Evolutionary conservation across 345 rosid genomes (phyloP).

Genomic region (Populus deltoides): DNA sequence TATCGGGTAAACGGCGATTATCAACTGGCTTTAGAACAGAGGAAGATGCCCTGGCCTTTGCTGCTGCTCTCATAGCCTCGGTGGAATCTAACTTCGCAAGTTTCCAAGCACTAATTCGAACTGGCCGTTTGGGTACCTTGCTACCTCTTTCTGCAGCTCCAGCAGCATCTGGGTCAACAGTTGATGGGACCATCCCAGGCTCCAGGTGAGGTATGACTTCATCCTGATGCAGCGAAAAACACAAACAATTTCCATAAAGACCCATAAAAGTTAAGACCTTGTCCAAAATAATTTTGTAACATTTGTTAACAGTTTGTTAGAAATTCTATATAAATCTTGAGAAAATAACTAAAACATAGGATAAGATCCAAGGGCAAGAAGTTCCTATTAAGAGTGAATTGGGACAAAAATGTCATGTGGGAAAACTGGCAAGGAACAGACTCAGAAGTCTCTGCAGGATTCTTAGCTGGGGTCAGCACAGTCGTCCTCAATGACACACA

Average conservation of each 20-base stretch:
- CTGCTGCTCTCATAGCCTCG: conserved; percentile 88
- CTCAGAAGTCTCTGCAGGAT: neutral
- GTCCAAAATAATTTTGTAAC: neutral
- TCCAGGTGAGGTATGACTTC: conserved; percentile 96
- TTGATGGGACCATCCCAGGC: conserved; percentile 94
- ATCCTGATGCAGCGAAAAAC: conserved; percentile 48
- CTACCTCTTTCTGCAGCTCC: conserved; percentile 62
- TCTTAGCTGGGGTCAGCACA: neutral
- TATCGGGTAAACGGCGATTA: conserved; percentile 48
- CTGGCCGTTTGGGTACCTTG: conserved; percentile 65
- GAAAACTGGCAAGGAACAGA: neutral
- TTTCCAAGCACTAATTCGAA: conserved; percentile 83
- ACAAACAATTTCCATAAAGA: neutral
- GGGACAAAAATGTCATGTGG: neutral
- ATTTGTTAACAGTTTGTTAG: neutral
- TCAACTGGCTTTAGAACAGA: conserved; percentile 81
- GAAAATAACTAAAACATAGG: neutral
- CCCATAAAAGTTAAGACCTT: neutral
- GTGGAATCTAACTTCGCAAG: conserved; percentile 82
- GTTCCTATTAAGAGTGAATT: neutral
- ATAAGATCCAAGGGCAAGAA: neutral
- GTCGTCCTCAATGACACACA: neutral
- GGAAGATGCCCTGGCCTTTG: conserved; percentile 95
- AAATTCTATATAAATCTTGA: neutral
- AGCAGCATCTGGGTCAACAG: conserved; percentile 88